Evolutionary conservation across 164 flowering plant species (phyloP), one percentile per base, ranked within the genome.

Genomic region (Magnolia officinalis): DNA sequence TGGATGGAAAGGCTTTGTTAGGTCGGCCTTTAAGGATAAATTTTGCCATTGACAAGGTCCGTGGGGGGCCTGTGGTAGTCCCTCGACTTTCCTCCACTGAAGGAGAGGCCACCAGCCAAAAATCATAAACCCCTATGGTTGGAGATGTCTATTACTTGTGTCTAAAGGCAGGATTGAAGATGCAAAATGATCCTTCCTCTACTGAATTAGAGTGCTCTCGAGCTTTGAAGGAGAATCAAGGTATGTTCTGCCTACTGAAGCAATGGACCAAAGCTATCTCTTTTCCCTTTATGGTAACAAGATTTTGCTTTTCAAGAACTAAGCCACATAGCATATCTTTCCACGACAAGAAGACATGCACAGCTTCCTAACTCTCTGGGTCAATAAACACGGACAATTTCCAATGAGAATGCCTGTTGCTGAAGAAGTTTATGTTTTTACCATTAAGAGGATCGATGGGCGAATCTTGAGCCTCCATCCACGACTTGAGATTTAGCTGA

Each of bases 1-100:
- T 91, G 96, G 95, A 92, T 85, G 95, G 96, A 74, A 92, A 90
- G 95, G 97, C 91, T 78, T 80, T 91, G 77, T 67, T 91, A 75
- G 98, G 98, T 61, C 86, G 97, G n/a, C 97, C 98, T 45, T 74
- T 94, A 77, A 82, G 95, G 81, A 84, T 92, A 79, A 88, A 86
- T 78, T 91, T 78, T 84, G 96, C 96, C 49, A 87, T 90, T 67
- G 96, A 92, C 21, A 91, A 83, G 84, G 97, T 87, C 21, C 91
- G 95, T 69, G 96, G 96, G 64, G 92, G 83, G 74, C 92, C 95
- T 71, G 84, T 91, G 65, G 89, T 90, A 24, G 93, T 92, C 70
- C 96, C 94, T 72, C 97, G 97, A 64, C 82, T 91, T 78, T 77
- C 85, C 61, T 14, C 75, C 66, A 16, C 58, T 13, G 76, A 66